Percentiles rank a stretch among this genome's conserved stretches.
These are phyloP conservation scores for Epichloe amarillans DNA, from an alignment of 2,329 filamentous ascomycete genomes.

Conservation along the genomic window DNA sequence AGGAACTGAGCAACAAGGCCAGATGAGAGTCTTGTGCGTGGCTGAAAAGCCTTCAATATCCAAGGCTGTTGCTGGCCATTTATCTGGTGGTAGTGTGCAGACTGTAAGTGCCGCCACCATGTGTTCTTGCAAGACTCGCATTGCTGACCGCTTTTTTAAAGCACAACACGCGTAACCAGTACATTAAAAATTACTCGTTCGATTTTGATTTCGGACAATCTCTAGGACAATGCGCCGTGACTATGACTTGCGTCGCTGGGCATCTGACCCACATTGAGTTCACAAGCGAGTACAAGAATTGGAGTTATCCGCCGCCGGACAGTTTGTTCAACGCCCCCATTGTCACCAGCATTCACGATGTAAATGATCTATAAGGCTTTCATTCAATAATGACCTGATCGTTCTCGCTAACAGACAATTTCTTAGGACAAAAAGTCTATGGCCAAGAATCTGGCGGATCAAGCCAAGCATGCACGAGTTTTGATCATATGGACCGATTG, in stretches of 20 bases:
- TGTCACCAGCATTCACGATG: constrained; percentile 51
- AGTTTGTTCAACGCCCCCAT: constrained; percentile 73
- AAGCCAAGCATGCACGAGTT: constrained; percentile 58
- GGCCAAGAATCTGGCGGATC: constrained; percentile 69
- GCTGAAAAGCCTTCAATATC: constrained; percentile 78
- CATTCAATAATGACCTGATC: background rate
- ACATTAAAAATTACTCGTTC: constrained; percentile 91
- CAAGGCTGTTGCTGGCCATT: constrained; percentile 81
- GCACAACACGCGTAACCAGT: constrained; percentile 58
- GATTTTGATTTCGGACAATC: constrained; percentile 69
- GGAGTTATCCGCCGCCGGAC: constrained; percentile 68
- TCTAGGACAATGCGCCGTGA: constrained; percentile 74
- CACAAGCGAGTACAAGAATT: constrained; percentile 57
- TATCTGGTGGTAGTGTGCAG: constrained; percentile 62
- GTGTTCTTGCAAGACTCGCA: background rate
- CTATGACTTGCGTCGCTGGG: constrained; percentile 86
- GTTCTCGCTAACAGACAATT: background rate
- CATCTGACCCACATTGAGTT: constrained; percentile 81
- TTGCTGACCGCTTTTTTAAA: constrained; percentile 23
- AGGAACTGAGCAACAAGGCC: background rate
- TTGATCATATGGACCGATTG: constrained; percentile 99
- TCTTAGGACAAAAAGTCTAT: constrained; percentile 65
- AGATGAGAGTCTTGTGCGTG: constrained; percentile 41
- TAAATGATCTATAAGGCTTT: constrained; percentile 21
- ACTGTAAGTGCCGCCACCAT: constrained; percentile 40